phyloP scores from a whole-genome alignment of 331 rosid species.

The Spiraea crenata region DNA sequence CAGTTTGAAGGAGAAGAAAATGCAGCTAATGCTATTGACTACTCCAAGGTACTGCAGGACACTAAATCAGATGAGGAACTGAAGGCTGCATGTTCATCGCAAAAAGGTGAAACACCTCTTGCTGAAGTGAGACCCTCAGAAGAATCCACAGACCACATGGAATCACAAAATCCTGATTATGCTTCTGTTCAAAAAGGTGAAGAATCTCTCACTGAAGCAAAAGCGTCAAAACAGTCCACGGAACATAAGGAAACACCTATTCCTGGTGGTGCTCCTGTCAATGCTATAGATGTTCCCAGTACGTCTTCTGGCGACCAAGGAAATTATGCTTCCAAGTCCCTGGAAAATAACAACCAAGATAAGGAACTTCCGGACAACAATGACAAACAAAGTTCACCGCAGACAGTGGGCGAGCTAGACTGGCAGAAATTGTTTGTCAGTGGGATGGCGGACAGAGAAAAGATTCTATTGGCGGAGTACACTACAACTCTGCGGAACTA shows the following conservation, averaged over 20 bases:
- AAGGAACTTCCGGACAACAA: constrained; percentile 25
- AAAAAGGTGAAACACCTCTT: constrained; percentile 27
- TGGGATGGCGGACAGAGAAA: constrained; percentile 76
- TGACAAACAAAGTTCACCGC: constrained; percentile 21
- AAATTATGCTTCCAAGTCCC: constrained; percentile 17
- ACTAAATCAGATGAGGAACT: constrained; percentile 21
- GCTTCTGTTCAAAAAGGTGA: constrained; percentile 8
- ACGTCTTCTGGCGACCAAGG: constrained; percentile 27
- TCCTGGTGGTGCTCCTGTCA: not conserved
- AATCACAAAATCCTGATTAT: not conserved
- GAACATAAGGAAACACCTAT: constrained; percentile 1
- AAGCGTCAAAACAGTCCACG: not conserved
- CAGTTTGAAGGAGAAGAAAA: constrained; percentile 29
- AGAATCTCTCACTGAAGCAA: constrained; percentile 15
- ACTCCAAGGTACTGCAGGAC: constrained; percentile 19
- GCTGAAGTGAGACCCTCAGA: constrained; percentile 4
- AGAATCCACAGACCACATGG: constrained; percentile 10
- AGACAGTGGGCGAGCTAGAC: constrained; percentile 57
- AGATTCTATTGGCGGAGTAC: constrained; percentile 62
- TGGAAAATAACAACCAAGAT: constrained; percentile 17
- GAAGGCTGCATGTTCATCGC: constrained; percentile 18
- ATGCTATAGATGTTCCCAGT: not conserved
- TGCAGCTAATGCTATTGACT: constrained; percentile 27
- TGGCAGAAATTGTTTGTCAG: constrained; percentile 63
- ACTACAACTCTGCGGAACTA: constrained; percentile 77